Evolutionary conservation across 768 basidiomycete genomes (phyloP).

Genomic region (Hygrophorus pudorinus): DNA sequence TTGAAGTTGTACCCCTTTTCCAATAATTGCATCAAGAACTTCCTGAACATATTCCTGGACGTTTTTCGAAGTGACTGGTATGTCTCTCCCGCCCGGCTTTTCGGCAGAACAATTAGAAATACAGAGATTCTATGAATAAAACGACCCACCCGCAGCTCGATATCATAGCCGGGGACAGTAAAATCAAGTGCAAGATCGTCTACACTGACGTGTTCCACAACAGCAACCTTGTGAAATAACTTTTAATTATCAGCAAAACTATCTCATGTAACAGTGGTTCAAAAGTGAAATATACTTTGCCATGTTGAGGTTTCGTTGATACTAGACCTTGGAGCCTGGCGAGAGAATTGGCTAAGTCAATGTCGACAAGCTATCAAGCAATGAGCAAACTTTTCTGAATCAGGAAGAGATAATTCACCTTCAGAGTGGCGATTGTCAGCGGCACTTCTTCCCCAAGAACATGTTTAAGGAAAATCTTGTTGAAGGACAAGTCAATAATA

Average conservation of each 20-base stretch:
- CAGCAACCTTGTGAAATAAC: slow-evolving; percentile 45
- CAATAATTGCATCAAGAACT: slow-evolving; percentile 82
- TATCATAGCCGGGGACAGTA: slow-evolving; percentile 91
- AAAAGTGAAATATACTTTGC: slow-evolving; percentile 44
- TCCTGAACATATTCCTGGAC: slow-evolving; percentile 83
- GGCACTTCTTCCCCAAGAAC: slow-evolving; percentile 83
- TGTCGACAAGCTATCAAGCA: slow-evolving; percentile 61
- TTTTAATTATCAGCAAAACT: slow-evolving; percentile 13
- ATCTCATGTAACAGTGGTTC: too few relatives aligned
- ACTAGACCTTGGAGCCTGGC: slow-evolving; percentile 67
- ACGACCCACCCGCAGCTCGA: slow-evolving; percentile 69
- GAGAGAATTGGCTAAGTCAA: slow-evolving; percentile 78
- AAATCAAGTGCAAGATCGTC: slow-evolving; percentile 93
- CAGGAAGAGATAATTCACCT: slow-evolving; percentile 32
- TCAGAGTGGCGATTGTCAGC: slow-evolving; percentile 72
- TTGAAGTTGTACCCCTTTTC: slow-evolving; percentile 67
- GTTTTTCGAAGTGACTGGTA: slow-evolving; percentile 78
- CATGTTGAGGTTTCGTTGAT: slow-evolving; percentile 30
- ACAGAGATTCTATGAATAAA: neutral
- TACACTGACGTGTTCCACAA: slow-evolving; percentile 55
- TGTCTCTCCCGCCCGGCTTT: slow-evolving; percentile 71
- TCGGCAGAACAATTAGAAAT: neutral
- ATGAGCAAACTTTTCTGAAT: neutral
- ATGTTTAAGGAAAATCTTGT: slow-evolving; percentile 89
- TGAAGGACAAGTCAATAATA: slow-evolving; percentile 93